These are phyloP conservation scores for Tubosaeta brunneosetosa DNA, from an alignment of 768 basidiomycete species.

Conservation along the genomic window DNA sequence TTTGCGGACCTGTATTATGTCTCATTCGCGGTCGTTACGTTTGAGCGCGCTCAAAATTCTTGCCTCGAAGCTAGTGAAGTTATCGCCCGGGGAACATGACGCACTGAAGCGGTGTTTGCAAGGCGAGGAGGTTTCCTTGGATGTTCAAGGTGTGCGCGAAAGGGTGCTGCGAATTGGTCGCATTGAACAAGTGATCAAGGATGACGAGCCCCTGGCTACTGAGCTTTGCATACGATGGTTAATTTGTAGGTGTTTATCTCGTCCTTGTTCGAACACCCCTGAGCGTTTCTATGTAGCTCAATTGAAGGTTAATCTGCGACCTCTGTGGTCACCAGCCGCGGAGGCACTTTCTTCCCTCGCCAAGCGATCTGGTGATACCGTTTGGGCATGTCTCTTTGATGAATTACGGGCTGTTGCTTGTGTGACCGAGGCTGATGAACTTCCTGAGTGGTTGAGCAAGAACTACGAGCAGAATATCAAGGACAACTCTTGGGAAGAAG, in stretches of 20 bases:
- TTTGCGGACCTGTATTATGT: slow-evolving; percentile 56
- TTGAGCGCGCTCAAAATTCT: slow-evolving; percentile 62
- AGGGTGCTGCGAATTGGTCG: slow-evolving; percentile 74
- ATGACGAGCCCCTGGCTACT: slow-evolving; percentile 47
- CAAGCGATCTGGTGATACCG: slow-evolving; percentile 56
- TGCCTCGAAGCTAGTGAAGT: slow-evolving; percentile 44
- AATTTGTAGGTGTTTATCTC: slow-evolving; percentile 45
- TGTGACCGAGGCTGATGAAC: not conserved
- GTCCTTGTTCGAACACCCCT: not conserved
- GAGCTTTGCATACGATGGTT: slow-evolving; percentile 71
- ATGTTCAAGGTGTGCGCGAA: slow-evolving; percentile 79
- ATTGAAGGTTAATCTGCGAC: slow-evolving; percentile 89
- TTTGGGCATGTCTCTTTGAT: slow-evolving; percentile 68
- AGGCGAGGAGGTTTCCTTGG: slow-evolving; percentile 76
- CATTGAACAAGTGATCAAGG: slow-evolving; percentile 56
- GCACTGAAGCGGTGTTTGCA: slow-evolving; percentile 64
- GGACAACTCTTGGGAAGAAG: slow-evolving; percentile 52
- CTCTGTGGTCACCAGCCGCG: slow-evolving; percentile 81
- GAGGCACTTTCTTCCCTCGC: slow-evolving; percentile 54
- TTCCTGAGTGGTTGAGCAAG: slow-evolving; percentile 27
- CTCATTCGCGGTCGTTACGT: slow-evolving; percentile 67
- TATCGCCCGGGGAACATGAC: slow-evolving; percentile 42
- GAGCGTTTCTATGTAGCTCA: slow-evolving; percentile 52
- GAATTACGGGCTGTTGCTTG: slow-evolving; percentile 45
- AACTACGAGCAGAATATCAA: slow-evolving; percentile 16